phyloP scores from a whole-genome alignment of 75 land plant species.

The Pinus albicaulis region DNA sequence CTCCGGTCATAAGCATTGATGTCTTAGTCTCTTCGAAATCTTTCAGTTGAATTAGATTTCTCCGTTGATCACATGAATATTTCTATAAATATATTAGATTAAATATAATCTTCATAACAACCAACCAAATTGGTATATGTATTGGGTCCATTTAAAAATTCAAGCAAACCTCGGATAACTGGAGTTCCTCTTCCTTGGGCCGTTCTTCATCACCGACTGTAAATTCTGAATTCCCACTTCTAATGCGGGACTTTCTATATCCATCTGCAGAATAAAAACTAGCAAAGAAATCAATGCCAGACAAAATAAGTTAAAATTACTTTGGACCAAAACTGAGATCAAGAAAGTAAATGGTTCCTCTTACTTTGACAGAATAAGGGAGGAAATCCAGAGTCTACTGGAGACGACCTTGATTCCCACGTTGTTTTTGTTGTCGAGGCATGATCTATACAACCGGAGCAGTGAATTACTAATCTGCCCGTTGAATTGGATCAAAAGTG shows the following conservation, averaged over 20 bases:
- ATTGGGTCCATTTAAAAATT: neutral
- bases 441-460: neutral
- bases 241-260: neutral
- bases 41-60: neutral
- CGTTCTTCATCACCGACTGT: neutral
- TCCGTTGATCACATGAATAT: neutral
- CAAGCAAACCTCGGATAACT: constrained; percentile 1
- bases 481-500: neutral
- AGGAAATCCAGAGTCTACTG: neutral
- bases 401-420: neutral
- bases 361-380: neutral
- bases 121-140: neutral
- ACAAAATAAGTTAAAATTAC: neutral
- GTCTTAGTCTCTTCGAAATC: neutral
- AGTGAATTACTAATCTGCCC: neutral
- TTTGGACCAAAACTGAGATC: neutral
- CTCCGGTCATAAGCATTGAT: neutral
- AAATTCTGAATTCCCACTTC: neutral
- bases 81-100: constrained; percentile 1
- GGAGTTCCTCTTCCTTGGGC: neutral
- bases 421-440: too few relatives aligned
- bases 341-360: neutral
- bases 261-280: neutral
- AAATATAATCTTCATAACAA: neutral
- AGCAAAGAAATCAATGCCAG: neutral